Conservation (phyloP, 805 yeast species). For the Limtongozyma cylindracea region DNA sequence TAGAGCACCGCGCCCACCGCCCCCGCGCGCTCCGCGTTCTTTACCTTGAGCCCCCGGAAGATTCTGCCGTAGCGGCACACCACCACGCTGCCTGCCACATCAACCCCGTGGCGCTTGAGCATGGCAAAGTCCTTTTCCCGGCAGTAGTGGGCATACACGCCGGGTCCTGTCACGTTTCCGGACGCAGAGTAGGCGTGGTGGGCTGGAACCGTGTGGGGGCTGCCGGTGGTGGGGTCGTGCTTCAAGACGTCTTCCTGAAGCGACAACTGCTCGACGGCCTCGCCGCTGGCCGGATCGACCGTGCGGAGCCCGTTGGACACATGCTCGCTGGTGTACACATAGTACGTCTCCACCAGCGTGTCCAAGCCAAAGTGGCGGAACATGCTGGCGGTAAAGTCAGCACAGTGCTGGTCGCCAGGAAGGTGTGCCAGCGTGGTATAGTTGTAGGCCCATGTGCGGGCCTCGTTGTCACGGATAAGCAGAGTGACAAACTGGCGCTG, state of each 20-base stretch:
- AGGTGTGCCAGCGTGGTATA: no score
- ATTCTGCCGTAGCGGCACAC: slow-evolving; percentile 26
- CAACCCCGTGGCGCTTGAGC: slow-evolving; percentile 13
- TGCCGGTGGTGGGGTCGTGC: slow-evolving; percentile 13
- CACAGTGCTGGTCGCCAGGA: no score
- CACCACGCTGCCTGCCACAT: slow-evolving; percentile 27
- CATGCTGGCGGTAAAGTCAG: no score
- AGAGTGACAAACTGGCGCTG: no score
- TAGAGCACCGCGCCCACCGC: slow-evolving; percentile 41
- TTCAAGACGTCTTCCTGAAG: slow-evolving; percentile 21
- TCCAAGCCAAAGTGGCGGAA: no score
- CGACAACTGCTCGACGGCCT: no score
- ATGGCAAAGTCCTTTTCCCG: slow-evolving; percentile 23
- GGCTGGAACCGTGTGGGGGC: slow-evolving; percentile 23
- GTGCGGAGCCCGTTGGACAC: no score
- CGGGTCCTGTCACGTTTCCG: slow-evolving; percentile 30
- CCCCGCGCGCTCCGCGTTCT: slow-evolving; percentile 34
- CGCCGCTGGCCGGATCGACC: no score
- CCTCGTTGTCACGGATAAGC: no score
- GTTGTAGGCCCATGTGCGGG: no score
- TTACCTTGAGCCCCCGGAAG: slow-evolving; percentile 28
- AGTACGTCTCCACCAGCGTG: no score
- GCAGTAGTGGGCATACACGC: slow-evolving; percentile 38
- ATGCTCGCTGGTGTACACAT: no score
- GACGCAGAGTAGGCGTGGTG: slow-evolving; percentile 41